Evolutionary conservation across 768 basidiomycete genomes (phyloP).

Genomic region (Boletus fagicola): DNA sequence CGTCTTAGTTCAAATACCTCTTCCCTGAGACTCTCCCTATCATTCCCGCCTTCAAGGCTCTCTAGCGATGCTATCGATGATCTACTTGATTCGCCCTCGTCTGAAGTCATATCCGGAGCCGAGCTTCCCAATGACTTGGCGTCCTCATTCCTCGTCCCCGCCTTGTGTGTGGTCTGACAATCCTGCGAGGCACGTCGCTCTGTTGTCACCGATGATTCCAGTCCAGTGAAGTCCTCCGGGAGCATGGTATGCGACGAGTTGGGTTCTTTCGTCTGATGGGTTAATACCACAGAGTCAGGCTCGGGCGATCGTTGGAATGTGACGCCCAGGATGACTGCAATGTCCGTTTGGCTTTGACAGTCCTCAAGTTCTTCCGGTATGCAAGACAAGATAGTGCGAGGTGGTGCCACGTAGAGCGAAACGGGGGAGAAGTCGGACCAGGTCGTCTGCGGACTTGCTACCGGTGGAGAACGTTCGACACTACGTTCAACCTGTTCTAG

Average conservation of each 20-base stretch:
- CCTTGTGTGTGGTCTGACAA: not conserved
- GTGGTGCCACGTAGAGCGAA: conserved; percentile 16
- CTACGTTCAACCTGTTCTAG: not conserved
- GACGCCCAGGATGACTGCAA: conserved; percentile 11
- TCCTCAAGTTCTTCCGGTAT: conserved; percentile 34
- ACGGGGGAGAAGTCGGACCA: conserved; percentile 31
- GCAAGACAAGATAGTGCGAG: conserved; percentile 22
- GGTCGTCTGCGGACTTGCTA: conserved; percentile 22
- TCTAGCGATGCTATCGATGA: conserved; percentile 26
- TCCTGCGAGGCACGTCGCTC: conserved; percentile 3
- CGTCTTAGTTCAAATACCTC: conserved; percentile 45
- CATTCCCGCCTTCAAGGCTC: conserved; percentile 18
- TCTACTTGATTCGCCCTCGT: conserved; percentile 23
- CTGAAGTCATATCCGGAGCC: conserved; percentile 27
- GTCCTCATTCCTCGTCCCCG: conserved; percentile 15
- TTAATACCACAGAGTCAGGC: conserved; percentile 4
- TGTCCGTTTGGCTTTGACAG: conserved; percentile 20
- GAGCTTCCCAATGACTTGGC: conserved; percentile 19
- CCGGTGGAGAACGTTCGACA: not conserved
- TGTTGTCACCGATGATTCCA: not conserved
- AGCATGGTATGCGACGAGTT: not conserved
- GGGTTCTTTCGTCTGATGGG: not conserved
- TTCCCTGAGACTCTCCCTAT: conserved; percentile 23
- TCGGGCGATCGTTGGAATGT: conserved; percentile 14
- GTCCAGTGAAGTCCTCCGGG: not conserved